Conservation (phyloP, 2,329 filamentous ascomycete species). For the Fusarium coicis region DNA sequence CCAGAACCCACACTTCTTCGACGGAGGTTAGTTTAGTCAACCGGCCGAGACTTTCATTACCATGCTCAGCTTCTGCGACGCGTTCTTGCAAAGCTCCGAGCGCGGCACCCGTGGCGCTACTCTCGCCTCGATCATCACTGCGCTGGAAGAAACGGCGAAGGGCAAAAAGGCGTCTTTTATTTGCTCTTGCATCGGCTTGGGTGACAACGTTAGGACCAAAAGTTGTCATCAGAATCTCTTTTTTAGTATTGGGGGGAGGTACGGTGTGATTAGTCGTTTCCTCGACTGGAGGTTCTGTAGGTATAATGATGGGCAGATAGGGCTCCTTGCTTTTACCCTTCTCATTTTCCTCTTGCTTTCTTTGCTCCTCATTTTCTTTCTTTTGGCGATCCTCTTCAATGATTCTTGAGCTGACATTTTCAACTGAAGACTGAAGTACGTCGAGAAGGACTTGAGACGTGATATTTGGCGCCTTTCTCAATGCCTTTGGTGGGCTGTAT, state of each 20-base stretch:
- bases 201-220: constrained; percentile 4
- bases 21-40: constrained; percentile 2
- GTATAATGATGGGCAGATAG: constrained; percentile 50
- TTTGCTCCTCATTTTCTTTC: constrained; percentile 45
- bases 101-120: constrained; percentile 49
- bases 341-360: constrained; percentile 33
- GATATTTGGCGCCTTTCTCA: constrained; percentile 52
- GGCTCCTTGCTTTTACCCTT: constrained; percentile 52
- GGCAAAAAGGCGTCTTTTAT: constrained; percentile 48
- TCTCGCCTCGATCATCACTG: constrained; percentile 52
- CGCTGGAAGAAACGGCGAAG: constrained; percentile 53
- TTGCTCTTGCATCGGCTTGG: constrained; percentile 30
- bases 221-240: constrained; percentile 17
- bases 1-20: constrained; percentile 44
- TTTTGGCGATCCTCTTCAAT: constrained; percentile 45
- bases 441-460: constrained; percentile 54
- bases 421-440: constrained; percentile 58
- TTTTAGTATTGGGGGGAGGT: constrained; percentile 4
- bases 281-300: constrained; percentile 15
- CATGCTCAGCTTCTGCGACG: constrained; percentile 19
- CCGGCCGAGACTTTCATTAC: neutral
- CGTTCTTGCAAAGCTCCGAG: constrained; percentile 44
- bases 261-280: neutral
- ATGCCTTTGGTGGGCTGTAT: constrained; percentile 58
- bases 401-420: constrained; percentile 55